phyloP scores from a whole-genome alignment of 352 stramenopile genomes.

The Phytopythium kandeliae region DNA sequence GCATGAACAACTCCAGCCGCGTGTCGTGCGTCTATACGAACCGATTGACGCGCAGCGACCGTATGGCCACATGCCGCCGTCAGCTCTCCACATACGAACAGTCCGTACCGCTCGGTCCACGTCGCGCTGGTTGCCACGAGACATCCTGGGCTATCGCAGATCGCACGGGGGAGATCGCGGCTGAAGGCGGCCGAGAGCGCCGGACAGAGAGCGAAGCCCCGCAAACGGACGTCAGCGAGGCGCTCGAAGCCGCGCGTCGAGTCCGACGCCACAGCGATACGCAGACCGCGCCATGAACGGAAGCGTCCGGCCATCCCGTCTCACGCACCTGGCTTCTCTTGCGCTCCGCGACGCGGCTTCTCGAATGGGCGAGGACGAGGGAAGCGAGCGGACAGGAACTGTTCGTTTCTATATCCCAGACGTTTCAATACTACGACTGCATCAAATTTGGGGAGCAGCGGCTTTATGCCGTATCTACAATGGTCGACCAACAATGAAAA shows the following conservation, averaged over 20 bases:
- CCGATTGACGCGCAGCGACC: neutral
- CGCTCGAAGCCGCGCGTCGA: neutral
- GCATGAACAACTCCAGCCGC: neutral
- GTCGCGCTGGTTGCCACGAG: slow-evolving; percentile 80
- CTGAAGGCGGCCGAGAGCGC: too few species aligned
- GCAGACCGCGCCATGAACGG: too few species aligned
- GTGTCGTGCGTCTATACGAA: too few species aligned
- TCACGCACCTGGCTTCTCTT: neutral
- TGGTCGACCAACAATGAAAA: too few species aligned
- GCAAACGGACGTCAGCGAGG: neutral
- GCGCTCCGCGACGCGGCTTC: neutral
- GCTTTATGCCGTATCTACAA: too few species aligned
- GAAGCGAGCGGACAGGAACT: neutral
- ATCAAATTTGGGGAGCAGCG: too few species aligned
- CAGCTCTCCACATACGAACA: neutral
- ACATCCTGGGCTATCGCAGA: slow-evolving; percentile 25
- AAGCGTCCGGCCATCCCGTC: too few species aligned
- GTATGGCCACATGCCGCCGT: neutral
- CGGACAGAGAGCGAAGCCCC: neutral
- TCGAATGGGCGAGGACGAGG: neutral
- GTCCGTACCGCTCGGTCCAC: slow-evolving; percentile 52
- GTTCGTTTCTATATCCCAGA: too few species aligned
- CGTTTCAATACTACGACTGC: too few species aligned
- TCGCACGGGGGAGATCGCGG: neutral
- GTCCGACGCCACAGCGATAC: neutral